phyloP scores from a whole-genome alignment of 768 basidiomycete species.

The Scleroderma citrinum region DNA sequence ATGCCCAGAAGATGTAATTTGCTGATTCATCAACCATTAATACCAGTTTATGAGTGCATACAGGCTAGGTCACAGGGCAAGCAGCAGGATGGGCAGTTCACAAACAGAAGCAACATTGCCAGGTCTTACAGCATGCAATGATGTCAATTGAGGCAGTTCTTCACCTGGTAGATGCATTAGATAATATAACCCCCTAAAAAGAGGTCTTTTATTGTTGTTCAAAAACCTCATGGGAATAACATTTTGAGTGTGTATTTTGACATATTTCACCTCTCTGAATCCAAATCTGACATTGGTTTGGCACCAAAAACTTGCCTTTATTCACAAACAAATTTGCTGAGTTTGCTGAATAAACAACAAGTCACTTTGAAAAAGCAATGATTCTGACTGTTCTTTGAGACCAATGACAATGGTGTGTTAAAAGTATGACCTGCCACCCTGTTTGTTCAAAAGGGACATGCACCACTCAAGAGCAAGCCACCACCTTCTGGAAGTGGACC shows the following conservation, averaged over 20 bases:
- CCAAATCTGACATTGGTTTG: conserved; percentile 57
- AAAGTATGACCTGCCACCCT: too few relatives aligned
- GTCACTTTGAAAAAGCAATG: too few relatives aligned
- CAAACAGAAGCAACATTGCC: conserved; percentile 16
- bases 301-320: too few relatives aligned
- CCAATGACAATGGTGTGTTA: too few relatives aligned
- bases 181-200: conserved; percentile 44
- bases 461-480: too few relatives aligned
- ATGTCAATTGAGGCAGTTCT: conserved; percentile 27
- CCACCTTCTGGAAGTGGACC: too few relatives aligned
- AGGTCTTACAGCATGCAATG: conserved; percentile 26
- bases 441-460: too few relatives aligned
- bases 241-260: conserved; percentile 63
- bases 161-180: conserved; percentile 35
- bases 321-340: too few relatives aligned
- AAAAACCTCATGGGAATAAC: conserved; percentile 76
- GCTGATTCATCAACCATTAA: conserved; percentile 8
- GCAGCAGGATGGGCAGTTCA: conserved; percentile 33
- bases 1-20: background rate
- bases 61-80: conserved; percentile 28
- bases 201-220: conserved; percentile 41
- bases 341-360: too few relatives aligned
- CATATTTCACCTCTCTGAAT: conserved; percentile 57
- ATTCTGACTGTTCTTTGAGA: too few relatives aligned
- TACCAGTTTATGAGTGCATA: conserved; percentile 35